Percentiles rank a stretch among this genome's conserved stretches.
Conservation (phyloP, 2,329 filamentous ascomycete species). For the Fusarium illudens region DNA sequence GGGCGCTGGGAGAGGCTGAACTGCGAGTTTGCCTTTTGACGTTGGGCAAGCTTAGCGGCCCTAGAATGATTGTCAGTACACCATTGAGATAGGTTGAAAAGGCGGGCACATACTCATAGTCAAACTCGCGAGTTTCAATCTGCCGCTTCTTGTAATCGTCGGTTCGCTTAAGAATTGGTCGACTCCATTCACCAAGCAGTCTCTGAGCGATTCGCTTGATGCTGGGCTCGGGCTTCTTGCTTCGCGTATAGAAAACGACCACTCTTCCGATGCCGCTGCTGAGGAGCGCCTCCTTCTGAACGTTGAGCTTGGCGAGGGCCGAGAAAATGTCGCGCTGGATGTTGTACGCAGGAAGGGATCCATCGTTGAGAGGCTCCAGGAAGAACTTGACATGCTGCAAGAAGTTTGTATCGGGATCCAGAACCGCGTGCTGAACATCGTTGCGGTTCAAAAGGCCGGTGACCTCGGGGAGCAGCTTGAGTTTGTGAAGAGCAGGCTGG, state of each 20-base stretch:
- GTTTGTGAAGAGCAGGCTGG: constrained; percentile 87
- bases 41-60: constrained; percentile 62
- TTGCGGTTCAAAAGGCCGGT: constrained; percentile 89
- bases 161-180: constrained; percentile 90
- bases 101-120: constrained; percentile 63
- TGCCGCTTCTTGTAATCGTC: constrained; percentile 92
- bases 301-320: constrained; percentile 80
- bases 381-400: constrained; percentile 96
- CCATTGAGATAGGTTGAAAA: neutral
- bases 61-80: constrained; percentile 46
- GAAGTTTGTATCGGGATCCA: constrained; percentile 95
- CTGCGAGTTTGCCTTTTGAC: constrained; percentile 57
- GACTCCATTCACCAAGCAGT: constrained; percentile 93
- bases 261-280: constrained; percentile 97
- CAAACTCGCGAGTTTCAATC: constrained; percentile 69
- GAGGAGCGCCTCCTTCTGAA: constrained; percentile 88
- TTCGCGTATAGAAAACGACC: constrained; percentile 95
- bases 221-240: constrained; percentile 83
- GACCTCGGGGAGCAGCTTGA: constrained; percentile 92
- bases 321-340: constrained; percentile 95
- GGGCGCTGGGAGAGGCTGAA: constrained; percentile 62
- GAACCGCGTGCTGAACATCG: constrained; percentile 81
- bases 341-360: constrained; percentile 92
- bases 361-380: constrained; percentile 93
- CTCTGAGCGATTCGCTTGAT: constrained; percentile 96